phyloP scores from a whole-genome alignment of 2,329 filamentous ascomycete genomes.

The Peltaster fructicola region DNA sequence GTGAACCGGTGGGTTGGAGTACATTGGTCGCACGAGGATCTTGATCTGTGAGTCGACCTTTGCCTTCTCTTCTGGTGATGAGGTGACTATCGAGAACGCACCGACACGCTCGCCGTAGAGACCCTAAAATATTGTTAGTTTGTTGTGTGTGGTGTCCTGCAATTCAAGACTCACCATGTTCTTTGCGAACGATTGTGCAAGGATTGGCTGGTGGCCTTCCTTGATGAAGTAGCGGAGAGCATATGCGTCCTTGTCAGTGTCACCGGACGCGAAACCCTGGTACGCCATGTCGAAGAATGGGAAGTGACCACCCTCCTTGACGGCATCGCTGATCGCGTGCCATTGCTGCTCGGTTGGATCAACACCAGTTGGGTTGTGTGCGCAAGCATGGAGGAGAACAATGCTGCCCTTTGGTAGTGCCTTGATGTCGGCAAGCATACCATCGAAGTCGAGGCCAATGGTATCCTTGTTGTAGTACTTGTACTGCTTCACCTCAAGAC shows the following conservation, averaged over 20 bases:
- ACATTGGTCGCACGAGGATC: conserved; percentile 88
- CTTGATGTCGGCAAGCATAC: conserved; percentile 80
- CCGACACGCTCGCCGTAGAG: conserved; percentile 97
- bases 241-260: conserved; percentile 85
- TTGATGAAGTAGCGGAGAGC: conserved; percentile 84
- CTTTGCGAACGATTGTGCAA: conserved; percentile 94
- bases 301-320: conserved; percentile 76
- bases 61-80: conserved; percentile 77
- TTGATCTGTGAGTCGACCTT: conserved; percentile 95
- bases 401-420: conserved; percentile 70
- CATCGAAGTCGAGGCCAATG: conserved; percentile 93
- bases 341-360: conserved; percentile 87
- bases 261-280: conserved; percentile 88
- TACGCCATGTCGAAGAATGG: conserved; percentile 99
- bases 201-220: conserved; percentile 72
- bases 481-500: conserved; percentile 85
- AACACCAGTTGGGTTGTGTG: conserved; percentile 94
- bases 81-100: conserved; percentile 83
- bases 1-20: conserved; percentile 96
- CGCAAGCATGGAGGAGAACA: conserved; percentile 89
- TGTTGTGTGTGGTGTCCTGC: not conserved
- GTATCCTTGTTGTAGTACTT: conserved; percentile 98
- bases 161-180: conserved; percentile 57
- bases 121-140: conserved; percentile 37
- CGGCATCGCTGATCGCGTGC: conserved; percentile 70